Base-by-base conservation (phyloP, 345 rosid genomes). In the Syzygium grande region DNA sequence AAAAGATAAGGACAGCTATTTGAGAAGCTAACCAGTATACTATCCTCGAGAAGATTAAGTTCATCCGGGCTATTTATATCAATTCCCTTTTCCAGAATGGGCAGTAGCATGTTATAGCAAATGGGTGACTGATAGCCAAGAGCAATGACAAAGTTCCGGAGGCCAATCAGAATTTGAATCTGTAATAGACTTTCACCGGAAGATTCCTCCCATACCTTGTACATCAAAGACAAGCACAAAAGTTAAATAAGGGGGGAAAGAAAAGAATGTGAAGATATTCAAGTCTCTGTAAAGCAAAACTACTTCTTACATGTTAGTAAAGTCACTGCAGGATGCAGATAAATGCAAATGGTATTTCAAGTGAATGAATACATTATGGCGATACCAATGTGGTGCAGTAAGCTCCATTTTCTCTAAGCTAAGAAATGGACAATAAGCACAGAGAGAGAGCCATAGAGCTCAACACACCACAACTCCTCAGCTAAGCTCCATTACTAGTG, bases 161-260 rank as follows among this genome's bases (percentile, higher is more conserved):
- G 90, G 87, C 99, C 99, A 92, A 95, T 96, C 87, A 98, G 98
- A 92, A 98, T 96, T 91, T 98, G 99, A 91, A 98, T 98, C 92
- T 95, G 98, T 55, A 98, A 93, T 92, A 98, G 99, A 91, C 98
- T 96, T 93, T 98, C 99, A 84, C 98, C 96, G 86, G 97, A 92
- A 90, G 98, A 95, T 91, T 96, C 99, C 93, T 96, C 99, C 99
- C 99, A 98, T 53, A 95, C 93, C 99, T 96, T 91, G 84, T 52
- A 53, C 86, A 85, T 87, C 90, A 91, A 54, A 85, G 8, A 59
- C 7, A 59, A 61, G 55, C 27, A 89, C n/a, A 65, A 87, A 84
- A 68, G 52, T 21, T 53, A 56, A 88, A 63, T 54, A 30, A 21
- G 68, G 59, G 27, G 85, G 85, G 65, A 77, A 4, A 59, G 34